Percentiles rank a stretch among this genome's conserved stretches.
phyloP scores from a whole-genome alignment of 208 protist genomes.

The Crithidia thermophila region DNA sequence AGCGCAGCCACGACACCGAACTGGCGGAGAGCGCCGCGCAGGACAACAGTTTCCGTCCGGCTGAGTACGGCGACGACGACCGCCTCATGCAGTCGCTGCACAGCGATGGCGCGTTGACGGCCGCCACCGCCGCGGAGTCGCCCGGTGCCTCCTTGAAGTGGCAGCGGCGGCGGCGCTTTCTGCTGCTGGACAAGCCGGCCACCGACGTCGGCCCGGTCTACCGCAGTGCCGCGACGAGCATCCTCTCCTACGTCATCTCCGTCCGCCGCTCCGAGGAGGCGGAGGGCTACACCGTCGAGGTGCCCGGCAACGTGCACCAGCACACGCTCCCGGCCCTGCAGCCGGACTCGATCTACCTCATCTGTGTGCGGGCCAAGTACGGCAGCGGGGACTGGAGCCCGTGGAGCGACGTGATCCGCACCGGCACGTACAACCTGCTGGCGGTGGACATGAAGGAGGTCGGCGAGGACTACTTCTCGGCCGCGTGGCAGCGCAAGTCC shows the following conservation, averaged over 20 bases:
- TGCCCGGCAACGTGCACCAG: constrained; percentile 43
- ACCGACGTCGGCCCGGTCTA: constrained; percentile 45
- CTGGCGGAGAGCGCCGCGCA: neutral
- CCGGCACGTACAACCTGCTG: constrained; percentile 80
- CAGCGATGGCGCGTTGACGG: neutral
- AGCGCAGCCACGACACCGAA: constrained; percentile 12
- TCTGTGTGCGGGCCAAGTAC: constrained; percentile 82
- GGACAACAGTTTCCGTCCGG: neutral
- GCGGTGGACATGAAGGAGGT: constrained; percentile 57
- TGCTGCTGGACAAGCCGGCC: constrained; percentile 58
- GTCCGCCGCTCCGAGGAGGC: constrained; percentile 47
- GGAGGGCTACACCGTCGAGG: constrained; percentile 62
- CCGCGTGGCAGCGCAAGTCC: constrained; percentile 70
- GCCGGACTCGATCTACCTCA: constrained; percentile 70
- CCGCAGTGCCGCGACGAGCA: constrained; percentile 44
- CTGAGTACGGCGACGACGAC: constrained; percentile 4
- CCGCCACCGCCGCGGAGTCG: constrained; percentile 10
- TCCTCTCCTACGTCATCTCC: constrained; percentile 53
- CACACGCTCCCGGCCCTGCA: constrained; percentile 62
- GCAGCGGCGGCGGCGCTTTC: constrained; percentile 36
- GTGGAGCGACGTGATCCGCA: constrained; percentile 55
- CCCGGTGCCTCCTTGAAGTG: constrained; percentile 12
- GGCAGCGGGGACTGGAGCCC: constrained; percentile 68
- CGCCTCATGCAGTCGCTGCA: neutral
- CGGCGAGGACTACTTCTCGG: constrained; percentile 86